Conservation (phyloP, 805 yeast genomes). For the Saccharomyces eubayanus region DNA sequence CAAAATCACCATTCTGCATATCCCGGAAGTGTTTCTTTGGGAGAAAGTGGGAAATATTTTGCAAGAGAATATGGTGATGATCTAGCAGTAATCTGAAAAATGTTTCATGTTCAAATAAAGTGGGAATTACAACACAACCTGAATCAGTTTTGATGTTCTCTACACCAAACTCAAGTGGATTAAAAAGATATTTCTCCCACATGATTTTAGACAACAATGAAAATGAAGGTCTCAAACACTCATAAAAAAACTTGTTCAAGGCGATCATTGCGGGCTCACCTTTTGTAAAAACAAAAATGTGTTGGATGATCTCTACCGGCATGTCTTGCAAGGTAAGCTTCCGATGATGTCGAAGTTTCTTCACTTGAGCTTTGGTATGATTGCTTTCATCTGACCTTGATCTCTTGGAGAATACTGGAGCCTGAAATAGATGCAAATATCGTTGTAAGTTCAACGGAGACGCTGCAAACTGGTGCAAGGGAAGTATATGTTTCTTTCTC, state of each 20-base stretch:
- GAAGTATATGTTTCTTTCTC: constrained; percentile 5
- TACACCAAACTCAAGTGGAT: constrained; percentile 2
- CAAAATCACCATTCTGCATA: not conserved
- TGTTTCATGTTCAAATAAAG: constrained; percentile 2
- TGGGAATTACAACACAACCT: constrained; percentile 5
- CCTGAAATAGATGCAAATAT: not conserved
- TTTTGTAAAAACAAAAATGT: constrained; percentile 7
- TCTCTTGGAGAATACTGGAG: not conserved
- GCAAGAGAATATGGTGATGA: constrained; percentile 1
- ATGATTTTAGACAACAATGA: constrained; percentile 8
- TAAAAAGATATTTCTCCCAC: constrained; percentile 10
- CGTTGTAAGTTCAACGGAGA: not conserved
- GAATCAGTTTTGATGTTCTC: not conserved
- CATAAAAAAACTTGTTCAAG: constrained; percentile 13
- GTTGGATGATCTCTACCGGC: constrained; percentile 12
- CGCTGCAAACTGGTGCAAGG: not conserved
- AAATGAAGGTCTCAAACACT: constrained; percentile 11
- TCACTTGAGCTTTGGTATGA: not conserved
- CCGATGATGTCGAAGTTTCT: not conserved
- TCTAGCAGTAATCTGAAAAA: constrained; percentile 4
- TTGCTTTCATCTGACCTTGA: not conserved
- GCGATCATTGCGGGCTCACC: constrained; percentile 7
- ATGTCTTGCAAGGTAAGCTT: constrained; percentile 3
- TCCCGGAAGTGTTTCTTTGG: constrained; percentile 3
- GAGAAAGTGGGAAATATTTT: constrained; percentile 1